Base-by-base conservation (phyloP, 2,329 filamentous ascomycete genomes). In the Cladosporium sp. region DNA sequence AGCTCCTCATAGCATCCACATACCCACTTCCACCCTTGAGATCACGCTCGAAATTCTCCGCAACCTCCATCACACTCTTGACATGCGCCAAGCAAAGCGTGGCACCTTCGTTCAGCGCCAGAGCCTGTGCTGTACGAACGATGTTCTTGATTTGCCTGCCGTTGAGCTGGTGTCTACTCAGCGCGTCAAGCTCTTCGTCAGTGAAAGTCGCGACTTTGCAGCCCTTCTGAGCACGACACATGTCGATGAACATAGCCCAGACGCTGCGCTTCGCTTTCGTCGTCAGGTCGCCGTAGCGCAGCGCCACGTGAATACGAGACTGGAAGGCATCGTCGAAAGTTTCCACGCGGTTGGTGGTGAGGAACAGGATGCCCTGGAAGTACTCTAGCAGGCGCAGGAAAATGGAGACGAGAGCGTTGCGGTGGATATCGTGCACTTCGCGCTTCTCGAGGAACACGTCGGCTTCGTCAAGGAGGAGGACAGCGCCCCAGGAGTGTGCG, bases 311-410 rank as follows among this genome's bases (percentile, higher is more conserved):
- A 62, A 96, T 95, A 22, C 92, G 85, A 9, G 86, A 90, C 70
- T 94, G 89, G 79, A 96, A 96, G 0, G 92, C 92, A 62, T 94
- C 90, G 66, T 96, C 92, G 67, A 96, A 95, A 0, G 89, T 92
- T 76, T 88, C 84, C 1, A 95, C 90, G 1, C 91, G 85, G 71
- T 96, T 96, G 2, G 92, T 96, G 0, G 92, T 96, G 25, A 96
- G 75, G 77, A 96, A 95, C 4, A 96, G 73, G 55, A 96, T 95
- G 3, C 92, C 92, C 69, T 95, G 89, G 75, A 95, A 96, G 72
- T 96, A 96, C 73, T 97, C 92, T 0, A 96, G 80, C 59, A 93
- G 81, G 0, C 91, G 86, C 2, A 96, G 78, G 78, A 96, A 96
- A 67, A 96, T 90, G 71, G 87, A 90, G 55, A 96, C 92, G 1